Evolutionary conservation across 768 basidiomycete species (phyloP), one percentile per base, ranked within the genome.

Genomic region (Calocybe cyanea): DNA sequence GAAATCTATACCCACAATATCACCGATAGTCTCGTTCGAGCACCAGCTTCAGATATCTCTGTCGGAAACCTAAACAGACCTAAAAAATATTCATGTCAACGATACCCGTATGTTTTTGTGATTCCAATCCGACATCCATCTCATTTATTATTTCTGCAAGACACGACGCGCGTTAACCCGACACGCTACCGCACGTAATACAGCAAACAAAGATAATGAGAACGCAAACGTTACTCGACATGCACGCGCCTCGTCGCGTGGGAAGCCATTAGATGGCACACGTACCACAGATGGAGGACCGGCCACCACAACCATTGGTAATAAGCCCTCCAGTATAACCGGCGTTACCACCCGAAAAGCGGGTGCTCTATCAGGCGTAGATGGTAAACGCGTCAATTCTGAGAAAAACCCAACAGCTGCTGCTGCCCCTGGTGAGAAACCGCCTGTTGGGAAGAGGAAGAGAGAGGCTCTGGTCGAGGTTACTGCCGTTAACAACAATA

Each of bases 401-500:
- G 73, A 30, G 69, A 70, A 45, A 69, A 73, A 46, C 60, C 66
- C n/a, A 70, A 68, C 45, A 39, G 55, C n/a, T n/a, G n/a, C n/a
- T 7, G 43, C 54, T 14, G 55, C 54, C 23, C 49, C 28, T 28
- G 19, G 42, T n/a, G 54, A 52, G 20, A 78, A 83, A 34, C 65
- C 67, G 11, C 63, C 69, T 15, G 67, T 70, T 2, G 78, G 75
- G 25, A 87, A 87, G 60, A 77, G 87, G 45, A 90, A 89, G 62
- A 83, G 88, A 15, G 82, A 83, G 39, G 86, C 81, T 0, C 70
- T 91, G 33, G 77, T 78, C 13, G 89, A 91, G 59, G 83, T 90
- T 35, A 78, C 80, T 20, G 66, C 70, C 2, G 59, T 60, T 19
- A 61, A 70, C 35, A 58, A 60, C 45, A 67, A 66, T 41, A 28